These are phyloP conservation scores for Mucor mucedo DNA, from an alignment of 371 early-diverging fungal species.

Conservation along the genomic window DNA sequence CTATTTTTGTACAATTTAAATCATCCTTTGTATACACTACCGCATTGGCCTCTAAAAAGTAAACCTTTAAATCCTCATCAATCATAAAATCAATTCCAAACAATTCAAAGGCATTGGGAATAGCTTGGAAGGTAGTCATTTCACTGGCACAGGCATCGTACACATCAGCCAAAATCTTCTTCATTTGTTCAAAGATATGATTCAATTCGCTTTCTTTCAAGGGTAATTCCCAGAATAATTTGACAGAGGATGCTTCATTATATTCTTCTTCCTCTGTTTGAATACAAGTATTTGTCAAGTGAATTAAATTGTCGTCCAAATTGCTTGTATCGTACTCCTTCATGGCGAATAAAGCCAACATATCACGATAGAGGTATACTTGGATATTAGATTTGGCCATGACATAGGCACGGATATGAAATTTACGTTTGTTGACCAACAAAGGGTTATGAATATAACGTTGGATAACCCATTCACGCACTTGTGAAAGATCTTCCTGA, in stretches of 20 bases:
- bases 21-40: conserved; percentile 20
- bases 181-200: conserved; percentile 63
- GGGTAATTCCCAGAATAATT: conserved; percentile 64
- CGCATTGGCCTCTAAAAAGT: conserved; percentile 74
- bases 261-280: conserved; percentile 61
- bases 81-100: conserved; percentile 78
- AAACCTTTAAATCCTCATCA: conserved; percentile 57
- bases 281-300: conserved; percentile 77
- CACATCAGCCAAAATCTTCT: conserved; percentile 57
- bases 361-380: conserved; percentile 69
- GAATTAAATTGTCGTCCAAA: conserved; percentile 56
- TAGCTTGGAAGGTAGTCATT: conserved; percentile 71
- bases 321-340: conserved; percentile 49
- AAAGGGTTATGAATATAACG: conserved; percentile 67
- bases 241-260: conserved; percentile 63
- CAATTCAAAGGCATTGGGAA: conserved; percentile 71
- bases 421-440: conserved; percentile 67
- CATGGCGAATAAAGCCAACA: conserved; percentile 74
- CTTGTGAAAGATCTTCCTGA: conserved; percentile 55
- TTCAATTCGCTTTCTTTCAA: conserved; percentile 23
- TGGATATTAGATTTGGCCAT: conserved; percentile 67
- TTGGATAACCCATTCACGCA: conserved; percentile 77
- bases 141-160: conserved; percentile 68
- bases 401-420: conserved; percentile 76
- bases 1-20: neutral